These are phyloP conservation scores for Kalmusia sp. DNA, from an alignment of 2,329 filamentous ascomycete species.

Conservation along the genomic window DNA sequence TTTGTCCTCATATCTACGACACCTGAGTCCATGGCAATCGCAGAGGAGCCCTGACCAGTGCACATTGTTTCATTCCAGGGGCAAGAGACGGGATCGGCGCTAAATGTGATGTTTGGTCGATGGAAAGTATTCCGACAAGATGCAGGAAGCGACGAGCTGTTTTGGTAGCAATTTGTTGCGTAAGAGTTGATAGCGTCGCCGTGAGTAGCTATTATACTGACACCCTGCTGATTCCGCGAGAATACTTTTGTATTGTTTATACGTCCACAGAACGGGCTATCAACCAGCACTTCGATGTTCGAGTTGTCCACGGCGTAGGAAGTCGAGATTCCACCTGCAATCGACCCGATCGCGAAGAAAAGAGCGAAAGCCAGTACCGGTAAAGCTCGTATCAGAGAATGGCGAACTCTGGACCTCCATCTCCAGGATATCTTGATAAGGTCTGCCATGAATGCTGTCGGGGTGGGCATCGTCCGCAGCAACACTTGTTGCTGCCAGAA, in stretches of 20 bases:
- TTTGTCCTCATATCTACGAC: constrained; percentile 14
- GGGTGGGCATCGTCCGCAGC: constrained; percentile 18
- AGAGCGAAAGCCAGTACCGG: constrained; percentile 8
- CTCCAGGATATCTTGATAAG: constrained; percentile 17
- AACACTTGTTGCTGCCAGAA: constrained; percentile 23
- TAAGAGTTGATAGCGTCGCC: constrained; percentile 9
- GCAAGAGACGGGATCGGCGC: neutral
- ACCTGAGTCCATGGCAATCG: constrained; percentile 20
- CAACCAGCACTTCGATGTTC: constrained; percentile 16
- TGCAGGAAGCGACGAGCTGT: constrained; percentile 1
- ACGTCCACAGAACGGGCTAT: constrained; percentile 14
- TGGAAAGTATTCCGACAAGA: constrained; percentile 11
- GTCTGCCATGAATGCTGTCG: constrained; percentile 17
- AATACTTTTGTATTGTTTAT: neutral
- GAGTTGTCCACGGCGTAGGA: constrained; percentile 12
- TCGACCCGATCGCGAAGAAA: constrained; percentile 9
- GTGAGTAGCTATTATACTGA: neutral
- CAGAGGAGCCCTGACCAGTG: constrained; percentile 1
- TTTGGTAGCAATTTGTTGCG: constrained; percentile 11
- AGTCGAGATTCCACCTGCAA: constrained; percentile 15
- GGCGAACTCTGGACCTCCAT: constrained; percentile 10
- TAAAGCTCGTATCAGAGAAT: neutral
- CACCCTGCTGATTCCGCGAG: neutral
- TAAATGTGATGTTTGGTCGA: constrained; percentile 6
- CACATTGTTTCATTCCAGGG: constrained; percentile 16